A percentile compares a stretch with the other conserved stretches of the same genome.
These are phyloP conservation scores for Helotiales sp. DNA, from an alignment of 2,329 filamentous ascomycete genomes.

Conservation along the genomic window DNA sequence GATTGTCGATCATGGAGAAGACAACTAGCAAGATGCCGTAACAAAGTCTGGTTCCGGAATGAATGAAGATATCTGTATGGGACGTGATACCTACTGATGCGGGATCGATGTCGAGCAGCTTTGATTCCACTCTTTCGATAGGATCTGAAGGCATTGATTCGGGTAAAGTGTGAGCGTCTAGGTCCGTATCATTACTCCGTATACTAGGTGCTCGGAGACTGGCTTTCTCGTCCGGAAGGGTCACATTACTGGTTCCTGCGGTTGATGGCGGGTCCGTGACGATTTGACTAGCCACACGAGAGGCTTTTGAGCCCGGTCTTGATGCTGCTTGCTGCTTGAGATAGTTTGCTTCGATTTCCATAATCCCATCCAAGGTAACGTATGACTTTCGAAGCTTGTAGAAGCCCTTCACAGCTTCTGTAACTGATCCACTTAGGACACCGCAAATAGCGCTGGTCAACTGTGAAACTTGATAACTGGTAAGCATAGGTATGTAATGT, in stretches of 20 bases:
- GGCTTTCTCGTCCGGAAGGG: conserved; percentile 11
- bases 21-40: conserved; percentile 84
- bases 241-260: background rate
- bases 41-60: conserved; percentile 85
- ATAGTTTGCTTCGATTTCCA: conserved; percentile 68
- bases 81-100: conserved; percentile 67
- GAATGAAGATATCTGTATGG: conserved; percentile 82
- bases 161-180: conserved; percentile 1
- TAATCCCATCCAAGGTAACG: conserved; percentile 75
- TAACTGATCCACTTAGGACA: conserved; percentile 88
- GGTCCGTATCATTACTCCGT: background rate
- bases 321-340: conserved; percentile 35
- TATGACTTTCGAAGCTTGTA: conserved; percentile 92
- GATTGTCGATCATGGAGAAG: conserved; percentile 84
- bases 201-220: background rate
- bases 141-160: background rate
- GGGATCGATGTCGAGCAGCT: conserved; percentile 36
- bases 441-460: conserved; percentile 87
- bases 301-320: conserved; percentile 15
- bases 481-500: background rate
- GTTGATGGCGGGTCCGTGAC: background rate
- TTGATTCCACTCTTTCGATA: conserved; percentile 21
- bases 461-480: conserved; percentile 58
- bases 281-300: background rate
- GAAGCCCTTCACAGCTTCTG: conserved; percentile 87